A percentile compares a stretch with the other conserved stretches of the same genome.
Evolutionary conservation across 192 early-diverging fungal genomes (phyloP).

Genomic region (Entomortierella lignicola): DNA sequence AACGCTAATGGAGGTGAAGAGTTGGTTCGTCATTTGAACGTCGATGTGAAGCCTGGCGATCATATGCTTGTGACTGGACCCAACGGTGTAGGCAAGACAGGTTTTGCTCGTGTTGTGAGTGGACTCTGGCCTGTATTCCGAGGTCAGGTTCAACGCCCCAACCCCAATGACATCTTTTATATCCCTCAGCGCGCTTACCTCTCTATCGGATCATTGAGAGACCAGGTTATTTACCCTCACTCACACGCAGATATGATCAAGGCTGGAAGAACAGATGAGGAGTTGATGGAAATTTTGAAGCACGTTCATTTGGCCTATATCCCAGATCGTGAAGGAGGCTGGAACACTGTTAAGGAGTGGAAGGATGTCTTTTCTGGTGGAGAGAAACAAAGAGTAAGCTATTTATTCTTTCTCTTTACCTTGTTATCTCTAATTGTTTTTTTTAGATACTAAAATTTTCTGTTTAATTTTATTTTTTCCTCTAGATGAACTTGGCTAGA

Average conservation of each 20-base stretch:
- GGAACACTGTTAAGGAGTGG: conserved; percentile 90
- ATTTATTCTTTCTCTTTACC: conserved; percentile 5
- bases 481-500: conserved; percentile 90
- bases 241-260: conserved; percentile 81
- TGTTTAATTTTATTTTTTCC: conserved; percentile 1
- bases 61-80: conserved; percentile 94
- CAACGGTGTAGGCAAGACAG: conserved; percentile 95
- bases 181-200: conserved; percentile 98
- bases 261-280: conserved; percentile 79
- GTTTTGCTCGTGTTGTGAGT: conserved; percentile 91
- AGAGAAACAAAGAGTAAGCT: conserved; percentile 85
- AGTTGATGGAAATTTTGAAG: conserved; percentile 84
- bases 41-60: conserved; percentile 86
- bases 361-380: conserved; percentile 96
- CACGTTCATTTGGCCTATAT: conserved; percentile 85
- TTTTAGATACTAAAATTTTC: conserved; percentile 7
- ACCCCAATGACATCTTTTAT: conserved; percentile 92
- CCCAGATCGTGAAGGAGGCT: conserved; percentile 89
- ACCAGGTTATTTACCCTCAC: conserved; percentile 98
- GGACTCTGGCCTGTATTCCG: conserved; percentile 95
- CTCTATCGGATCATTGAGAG: conserved; percentile 91
- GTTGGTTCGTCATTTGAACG: conserved; percentile 80
- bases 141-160: conserved; percentile 75
- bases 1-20: conserved; percentile 76
- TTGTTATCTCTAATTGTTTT: background rate